These are phyloP conservation scores for Zygoascus hellenicus DNA, from an alignment of 1,139 yeast species.

Conservation along the genomic window DNA sequence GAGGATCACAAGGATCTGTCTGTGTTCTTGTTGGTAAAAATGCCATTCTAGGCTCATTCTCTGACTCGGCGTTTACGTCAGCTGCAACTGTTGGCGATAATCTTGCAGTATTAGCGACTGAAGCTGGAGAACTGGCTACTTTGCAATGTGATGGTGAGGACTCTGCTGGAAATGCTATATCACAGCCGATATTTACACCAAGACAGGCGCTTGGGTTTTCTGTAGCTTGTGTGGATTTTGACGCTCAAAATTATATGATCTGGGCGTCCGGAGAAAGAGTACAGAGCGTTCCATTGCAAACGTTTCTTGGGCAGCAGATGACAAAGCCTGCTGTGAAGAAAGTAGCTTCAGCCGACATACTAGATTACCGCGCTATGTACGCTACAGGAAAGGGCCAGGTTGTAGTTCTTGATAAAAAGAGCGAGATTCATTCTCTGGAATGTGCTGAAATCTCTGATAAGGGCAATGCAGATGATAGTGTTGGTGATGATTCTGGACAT, in stretches of 20 bases:
- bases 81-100: constrained; percentile 34
- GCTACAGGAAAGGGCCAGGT: neutral
- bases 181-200: constrained; percentile 4
- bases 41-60: constrained; percentile 46
- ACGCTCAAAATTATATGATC: neutral
- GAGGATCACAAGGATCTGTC: constrained; percentile 23
- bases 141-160: constrained; percentile 18
- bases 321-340: neutral
- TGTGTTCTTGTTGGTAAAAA: constrained; percentile 51
- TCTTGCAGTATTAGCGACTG: constrained; percentile 37
- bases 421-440: constrained; percentile 10
- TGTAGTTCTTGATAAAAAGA: constrained; percentile 10
- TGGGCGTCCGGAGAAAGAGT: constrained; percentile 4
- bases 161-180: neutral
- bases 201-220: constrained; percentile 2
- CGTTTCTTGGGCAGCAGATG: neutral
- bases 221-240: neutral
- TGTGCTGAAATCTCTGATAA: neutral
- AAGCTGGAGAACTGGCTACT: constrained; percentile 38
- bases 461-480: neutral
- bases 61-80: constrained; percentile 45
- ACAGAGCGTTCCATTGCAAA: neutral
- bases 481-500: neutral
- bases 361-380: neutral
- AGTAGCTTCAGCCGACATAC: neutral